Conservation (phyloP, 805 yeast genomes). For the Ogataea naganishii region DNA sequence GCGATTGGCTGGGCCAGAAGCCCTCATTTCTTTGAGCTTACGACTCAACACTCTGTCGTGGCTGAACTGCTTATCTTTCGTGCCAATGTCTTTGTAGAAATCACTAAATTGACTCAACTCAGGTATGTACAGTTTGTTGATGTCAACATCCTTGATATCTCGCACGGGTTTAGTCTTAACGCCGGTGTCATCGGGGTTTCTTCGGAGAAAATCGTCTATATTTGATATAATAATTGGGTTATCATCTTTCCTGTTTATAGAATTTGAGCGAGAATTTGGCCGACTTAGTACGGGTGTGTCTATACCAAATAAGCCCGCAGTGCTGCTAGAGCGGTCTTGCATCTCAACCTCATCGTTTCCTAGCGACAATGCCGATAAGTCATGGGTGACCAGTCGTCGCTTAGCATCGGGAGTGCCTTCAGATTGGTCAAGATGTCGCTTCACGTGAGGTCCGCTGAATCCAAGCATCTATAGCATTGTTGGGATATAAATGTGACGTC, state of each 20-base stretch:
- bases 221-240: constrained; percentile 12
- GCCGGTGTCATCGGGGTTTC: constrained; percentile 11
- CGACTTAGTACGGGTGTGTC: constrained; percentile 1
- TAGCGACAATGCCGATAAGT: constrained; percentile 1
- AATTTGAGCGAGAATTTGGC: neutral
- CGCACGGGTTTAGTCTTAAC: constrained; percentile 1
- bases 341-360: neutral
- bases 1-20: constrained; percentile 1
- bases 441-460: too few relatives aligned
- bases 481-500: neutral
- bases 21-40: constrained; percentile 6
- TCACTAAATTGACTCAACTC: constrained; percentile 7
- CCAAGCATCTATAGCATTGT: neutral
- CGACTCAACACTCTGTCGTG: constrained; percentile 4
- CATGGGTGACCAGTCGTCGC: constrained; percentile 6
- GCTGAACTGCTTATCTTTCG: constrained; percentile 1
- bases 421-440: neutral
- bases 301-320: constrained; percentile 2
- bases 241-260: neutral
- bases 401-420: constrained; percentile 7
- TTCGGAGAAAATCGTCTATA: constrained; percentile 17
- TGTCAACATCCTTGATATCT: constrained; percentile 3
- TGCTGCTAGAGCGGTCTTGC: constrained; percentile 4
- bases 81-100: constrained; percentile 5
- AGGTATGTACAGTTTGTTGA: constrained; percentile 8